Conservation (phyloP, 2,329 filamentous ascomycete species). For the Tolypocladium endophyticum region DNA sequence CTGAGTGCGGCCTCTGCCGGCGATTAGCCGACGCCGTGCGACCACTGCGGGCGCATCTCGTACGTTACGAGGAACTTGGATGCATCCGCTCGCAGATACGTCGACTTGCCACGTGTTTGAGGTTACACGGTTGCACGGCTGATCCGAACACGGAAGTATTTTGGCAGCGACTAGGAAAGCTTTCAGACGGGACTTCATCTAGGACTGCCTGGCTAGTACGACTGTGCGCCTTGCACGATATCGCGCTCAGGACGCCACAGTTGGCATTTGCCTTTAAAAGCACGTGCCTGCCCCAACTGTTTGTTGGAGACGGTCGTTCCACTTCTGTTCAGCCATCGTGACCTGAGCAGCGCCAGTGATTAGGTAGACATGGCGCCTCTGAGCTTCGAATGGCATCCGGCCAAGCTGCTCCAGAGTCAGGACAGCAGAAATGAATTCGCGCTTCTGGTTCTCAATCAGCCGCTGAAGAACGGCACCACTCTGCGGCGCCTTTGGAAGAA, state of each 20-base stretch:
- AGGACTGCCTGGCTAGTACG: neutral
- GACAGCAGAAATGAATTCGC: slow-evolving; percentile 26
- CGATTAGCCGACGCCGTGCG: neutral
- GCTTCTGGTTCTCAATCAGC: slow-evolving; percentile 42
- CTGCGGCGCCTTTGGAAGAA: slow-evolving; percentile 39
- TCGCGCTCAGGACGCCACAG: neutral
- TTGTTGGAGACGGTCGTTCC: neutral
- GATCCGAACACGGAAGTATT: neutral
- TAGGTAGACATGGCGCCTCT: slow-evolving; percentile 10
- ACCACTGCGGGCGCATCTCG: neutral
- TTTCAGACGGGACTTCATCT: neutral
- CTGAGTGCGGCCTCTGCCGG: neutral
- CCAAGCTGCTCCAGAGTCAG: slow-evolving; percentile 23
- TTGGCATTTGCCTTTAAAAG: neutral
- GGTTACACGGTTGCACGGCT: neutral
- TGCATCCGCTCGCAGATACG: neutral
- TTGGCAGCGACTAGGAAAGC: neutral
- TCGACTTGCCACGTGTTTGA: neutral
- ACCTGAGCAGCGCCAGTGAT: neutral
- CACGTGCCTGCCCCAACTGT: neutral
- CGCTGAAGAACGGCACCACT: slow-evolving; percentile 32
- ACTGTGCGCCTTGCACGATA: neutral
- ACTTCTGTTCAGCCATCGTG: neutral
- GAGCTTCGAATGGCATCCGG: slow-evolving; percentile 28
- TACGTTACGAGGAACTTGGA: neutral